Percentiles rank a stretch among this genome's conserved stretches.
Conservation (phyloP, 345 rosid species). For the Hibiscus tridactylites region DNA sequence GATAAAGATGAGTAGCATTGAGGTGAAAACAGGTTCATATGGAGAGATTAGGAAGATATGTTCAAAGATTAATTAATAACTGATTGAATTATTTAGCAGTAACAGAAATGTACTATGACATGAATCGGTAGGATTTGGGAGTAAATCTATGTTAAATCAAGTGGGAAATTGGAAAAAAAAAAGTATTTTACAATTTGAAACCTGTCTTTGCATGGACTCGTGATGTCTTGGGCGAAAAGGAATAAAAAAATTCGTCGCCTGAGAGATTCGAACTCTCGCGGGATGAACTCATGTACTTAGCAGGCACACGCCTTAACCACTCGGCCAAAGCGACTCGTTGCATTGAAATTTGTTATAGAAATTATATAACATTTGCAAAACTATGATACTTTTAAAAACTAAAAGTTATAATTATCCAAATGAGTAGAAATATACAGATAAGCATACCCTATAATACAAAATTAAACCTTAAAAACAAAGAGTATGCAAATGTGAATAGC, state of each 20-base stretch:
- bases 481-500: too few relatives aligned
- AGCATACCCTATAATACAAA: too few relatives aligned
- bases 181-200: neutral
- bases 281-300: slow-evolving; percentile 60
- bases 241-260: slow-evolving; percentile 27
- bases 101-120: too few relatives aligned
- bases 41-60: slow-evolving; percentile 69
- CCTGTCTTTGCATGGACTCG: neutral
- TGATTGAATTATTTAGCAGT: slow-evolving; percentile 3
- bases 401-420: too few relatives aligned
- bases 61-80: slow-evolving; percentile 55
- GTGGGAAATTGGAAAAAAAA: neutral
- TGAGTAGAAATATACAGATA: too few relatives aligned
- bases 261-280: slow-evolving; percentile 83
- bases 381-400: too few relatives aligned
- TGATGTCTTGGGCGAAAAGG: too few relatives aligned
- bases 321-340: slow-evolving; percentile 35
- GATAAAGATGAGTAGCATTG: slow-evolving; percentile 69
- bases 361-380: too few relatives aligned
- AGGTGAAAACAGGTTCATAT: slow-evolving; percentile 49
- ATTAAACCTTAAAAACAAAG: too few relatives aligned
- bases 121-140: too few relatives aligned
- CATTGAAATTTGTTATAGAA: too few relatives aligned
- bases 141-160: neutral
- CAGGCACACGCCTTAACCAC: slow-evolving; percentile 71